Evolutionary conservation across 2,329 filamentous ascomycete genomes (phyloP), one percentile per base, ranked within the genome.

Genomic region (Penicillium verrucosum): DNA sequence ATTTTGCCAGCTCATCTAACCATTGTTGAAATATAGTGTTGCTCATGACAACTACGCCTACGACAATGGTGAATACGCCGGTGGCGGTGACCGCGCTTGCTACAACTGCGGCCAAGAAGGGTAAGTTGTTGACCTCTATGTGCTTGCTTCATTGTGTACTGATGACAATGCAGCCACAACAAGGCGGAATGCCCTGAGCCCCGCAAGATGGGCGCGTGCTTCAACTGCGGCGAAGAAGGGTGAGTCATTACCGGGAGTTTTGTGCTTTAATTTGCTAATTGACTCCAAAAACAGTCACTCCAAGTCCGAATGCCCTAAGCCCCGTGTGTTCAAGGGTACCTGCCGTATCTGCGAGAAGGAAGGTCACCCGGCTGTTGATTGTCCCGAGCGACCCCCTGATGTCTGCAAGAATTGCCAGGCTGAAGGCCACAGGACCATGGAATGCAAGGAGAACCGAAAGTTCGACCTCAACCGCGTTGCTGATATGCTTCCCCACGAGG

Each of bases 401-500:
- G 67, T 76, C 25, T 81, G 79, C 69, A 76, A 74, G 59, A 80
- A 80, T 56, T 81, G 79, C 32, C 67, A 70, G 72, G 52, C 58
- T 64, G 46, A 80, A 72, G 78, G 78, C 10, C 79, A 81, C 60
- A 68, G 68, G 38, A 72, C 77, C 0, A 65, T 71, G 5, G 75
- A 79, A 4, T 81, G 79, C 68, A 78, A 69, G 29, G 71, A 74
- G 11, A 75, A 77, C 34, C 77, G 78, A 51, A 72, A 73, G 36
- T 72, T 81, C 41, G 76, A 81, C 52, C 59, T 71, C 30, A 70
- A 72, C 44, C 66, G 73, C 21, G 63, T 84, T 36, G 73, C 79
- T 1, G 80, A 82, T 60, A 74, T 78, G 66, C 65, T 71, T 21
- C 73, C 78, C 5, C 75, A 77, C 23, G 77, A 80, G 48, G 81